phyloP scores from a whole-genome alignment of 768 basidiomycete species.

The Clavaria fumosa region DNA sequence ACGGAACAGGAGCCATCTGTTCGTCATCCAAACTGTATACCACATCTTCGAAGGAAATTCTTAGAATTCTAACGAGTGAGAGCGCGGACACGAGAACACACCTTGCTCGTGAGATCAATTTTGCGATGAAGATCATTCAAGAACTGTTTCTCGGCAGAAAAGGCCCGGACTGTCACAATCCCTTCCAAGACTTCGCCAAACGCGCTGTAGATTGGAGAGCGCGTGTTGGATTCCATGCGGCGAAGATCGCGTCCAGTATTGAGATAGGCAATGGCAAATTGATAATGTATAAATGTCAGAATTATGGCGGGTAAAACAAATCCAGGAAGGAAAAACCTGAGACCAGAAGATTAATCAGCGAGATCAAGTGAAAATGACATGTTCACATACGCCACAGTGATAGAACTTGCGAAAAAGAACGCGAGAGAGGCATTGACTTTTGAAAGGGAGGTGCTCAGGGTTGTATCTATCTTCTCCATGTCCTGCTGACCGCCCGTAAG shows the following conservation, averaged over 20 bases:
- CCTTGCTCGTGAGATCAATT: no score
- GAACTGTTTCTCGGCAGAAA: conserved; percentile 80
- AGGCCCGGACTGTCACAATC: conserved; percentile 65
- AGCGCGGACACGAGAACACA: conserved; percentile 2
- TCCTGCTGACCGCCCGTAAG: no score
- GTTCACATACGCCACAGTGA: conserved; percentile 47
- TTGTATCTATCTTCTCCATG: conserved; percentile 74
- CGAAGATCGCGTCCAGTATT: conserved; percentile 84
- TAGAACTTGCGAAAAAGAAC: conserved; percentile 57
- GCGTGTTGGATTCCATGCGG: conserved; percentile 39
- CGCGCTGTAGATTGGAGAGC: conserved; percentile 32
- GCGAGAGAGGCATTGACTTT: conserved; percentile 68
- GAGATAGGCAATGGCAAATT: conserved; percentile 48
- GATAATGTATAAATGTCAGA: conserved; percentile 53
- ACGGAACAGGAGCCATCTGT: conserved; percentile 80
- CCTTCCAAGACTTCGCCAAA: conserved; percentile 48
- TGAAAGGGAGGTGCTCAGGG: conserved; percentile 51
- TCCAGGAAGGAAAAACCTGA: conserved; percentile 56
- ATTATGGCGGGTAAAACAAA: conserved; percentile 48
- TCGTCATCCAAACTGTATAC: no score
- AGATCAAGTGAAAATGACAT: conserved; percentile 4
- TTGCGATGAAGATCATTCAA: conserved; percentile 68
- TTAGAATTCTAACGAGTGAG: background rate
- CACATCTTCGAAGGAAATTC: no score
- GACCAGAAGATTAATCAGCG: background rate